phyloP scores from a whole-genome alignment of 2,329 filamentous ascomycete genomes.

The Ceratocystis variospora region DNA sequence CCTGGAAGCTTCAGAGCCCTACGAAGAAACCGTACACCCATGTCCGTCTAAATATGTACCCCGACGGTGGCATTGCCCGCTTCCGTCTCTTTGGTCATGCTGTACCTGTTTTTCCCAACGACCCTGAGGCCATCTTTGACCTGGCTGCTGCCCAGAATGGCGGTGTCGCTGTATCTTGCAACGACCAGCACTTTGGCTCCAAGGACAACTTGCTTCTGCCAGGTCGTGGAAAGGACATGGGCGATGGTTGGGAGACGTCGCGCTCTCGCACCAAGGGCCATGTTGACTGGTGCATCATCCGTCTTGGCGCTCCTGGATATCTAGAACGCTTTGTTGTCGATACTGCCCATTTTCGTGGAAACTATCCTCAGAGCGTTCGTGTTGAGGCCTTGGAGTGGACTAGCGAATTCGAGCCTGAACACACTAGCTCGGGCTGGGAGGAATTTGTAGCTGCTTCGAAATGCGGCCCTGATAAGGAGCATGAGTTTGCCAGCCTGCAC shows the following conservation, averaged over 20 bases:
- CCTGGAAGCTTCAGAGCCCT: slow-evolving; percentile 49
- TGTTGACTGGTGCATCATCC: slow-evolving; percentile 68
- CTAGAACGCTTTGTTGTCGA: slow-evolving; percentile 59
- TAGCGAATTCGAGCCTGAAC: slow-evolving; percentile 39
- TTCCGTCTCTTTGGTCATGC: slow-evolving; percentile 67
- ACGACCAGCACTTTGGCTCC: slow-evolving; percentile 72
- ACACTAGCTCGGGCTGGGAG: slow-evolving; percentile 47
- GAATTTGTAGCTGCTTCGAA: slow-evolving; percentile 53
- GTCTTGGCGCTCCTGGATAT: slow-evolving; percentile 51
- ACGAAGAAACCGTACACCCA: slow-evolving; percentile 61
- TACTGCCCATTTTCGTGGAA: slow-evolving; percentile 71
- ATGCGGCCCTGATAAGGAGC: slow-evolving; percentile 59
- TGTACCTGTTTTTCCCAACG: slow-evolving; percentile 59
- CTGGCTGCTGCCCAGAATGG: slow-evolving; percentile 68
- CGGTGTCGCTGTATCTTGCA: slow-evolving; percentile 60
- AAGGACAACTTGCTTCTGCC: slow-evolving; percentile 71
- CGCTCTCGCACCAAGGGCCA: slow-evolving; percentile 58
- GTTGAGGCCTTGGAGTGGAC: slow-evolving; percentile 48
- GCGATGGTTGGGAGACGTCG: slow-evolving; percentile 77
- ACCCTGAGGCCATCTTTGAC: slow-evolving; percentile 53
- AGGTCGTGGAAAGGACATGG: slow-evolving; percentile 70
- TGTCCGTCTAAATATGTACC: slow-evolving; percentile 70
- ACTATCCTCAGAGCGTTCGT: slow-evolving; percentile 65
- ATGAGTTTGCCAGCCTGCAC: slow-evolving; percentile 45
- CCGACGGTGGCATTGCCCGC: slow-evolving; percentile 69